Base-by-base conservation (phyloP, 768 basidiomycete species). In the Auriscalpium vulgare region DNA sequence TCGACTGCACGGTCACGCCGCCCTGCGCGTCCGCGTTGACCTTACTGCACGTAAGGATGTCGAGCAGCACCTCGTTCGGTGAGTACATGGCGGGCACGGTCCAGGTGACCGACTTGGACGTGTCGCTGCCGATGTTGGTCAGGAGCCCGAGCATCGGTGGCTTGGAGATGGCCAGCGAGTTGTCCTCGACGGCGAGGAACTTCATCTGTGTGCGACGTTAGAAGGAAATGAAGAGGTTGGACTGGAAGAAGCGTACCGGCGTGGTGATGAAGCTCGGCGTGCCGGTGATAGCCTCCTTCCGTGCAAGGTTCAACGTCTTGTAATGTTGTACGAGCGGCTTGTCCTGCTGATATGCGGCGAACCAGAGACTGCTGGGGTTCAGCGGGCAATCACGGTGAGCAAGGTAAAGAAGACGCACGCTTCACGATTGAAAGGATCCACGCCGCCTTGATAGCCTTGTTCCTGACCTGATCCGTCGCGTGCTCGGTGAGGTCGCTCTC, bases 81-180 rank as follows among this genome's bases (percentile, higher is more conserved):
- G 65, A 56, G 69, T 75, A 83, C 10, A 73, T 59, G n/a, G 68
- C 65, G 5, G 70, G 71, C 38, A 81, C 72, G 19, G 65, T 73
- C 80, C 80, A 83, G 23, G 57, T 66, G 23, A 66, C 5, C 13
- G 37, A 9, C n/a, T 37, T 64, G 13, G 68, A 62, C n/a, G 70
- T 69, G 47, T 64, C 57, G 51, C 64, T 71, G 37, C 82, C 83
- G 38, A 70, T 63, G 67, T 85, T 84, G 4, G 83, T 78, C 58
- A 84, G 64, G 37, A 84, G 75, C 7, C 78, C 68, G 46, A 84
- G 73, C 58, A 85, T 66, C 1, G 84, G 82, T 0, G 75, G 73
- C 60, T 85, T 85, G 40, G 73, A 81, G 37, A 83, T 64, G 1
- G 72, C 77, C 35, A 85, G 65, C 0, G 74, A 68, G 51, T 74